Evolutionary conservation across 2,329 filamentous ascomycete genomes (phyloP).

Genomic region (Pseudogymnoascus sp.): DNA sequence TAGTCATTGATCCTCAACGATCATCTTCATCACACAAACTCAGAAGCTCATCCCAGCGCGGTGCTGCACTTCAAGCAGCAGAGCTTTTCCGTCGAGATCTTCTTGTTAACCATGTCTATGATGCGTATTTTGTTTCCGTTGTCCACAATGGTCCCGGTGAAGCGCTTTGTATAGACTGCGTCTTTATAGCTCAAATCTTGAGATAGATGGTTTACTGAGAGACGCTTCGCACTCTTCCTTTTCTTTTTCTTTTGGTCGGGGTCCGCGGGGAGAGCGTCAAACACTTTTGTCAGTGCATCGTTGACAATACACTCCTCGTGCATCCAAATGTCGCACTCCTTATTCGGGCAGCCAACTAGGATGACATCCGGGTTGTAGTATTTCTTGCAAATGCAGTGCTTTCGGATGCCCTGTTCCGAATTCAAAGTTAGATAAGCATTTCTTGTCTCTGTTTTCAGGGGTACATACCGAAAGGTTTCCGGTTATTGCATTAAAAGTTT

Average conservation of each 20-base stretch:
- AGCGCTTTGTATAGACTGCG: conserved; percentile 11
- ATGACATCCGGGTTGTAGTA: conserved; percentile 30
- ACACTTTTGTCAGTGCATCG: conserved; percentile 23
- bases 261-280: conserved; percentile 10
- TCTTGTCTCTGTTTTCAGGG: neutral
- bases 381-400: conserved; percentile 31
- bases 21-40: neutral
- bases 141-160: conserved; percentile 10
- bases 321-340: conserved; percentile 29
- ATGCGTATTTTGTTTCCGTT: conserved; percentile 21
- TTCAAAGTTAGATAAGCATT: neutral
- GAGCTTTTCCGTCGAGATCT: conserved; percentile 18
- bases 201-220: neutral
- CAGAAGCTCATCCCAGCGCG: conserved; percentile 16
- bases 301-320: conserved; percentile 32
- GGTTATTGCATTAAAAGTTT: conserved; percentile 27
- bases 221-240: conserved; percentile 18
- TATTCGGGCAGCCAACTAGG: conserved; percentile 30
- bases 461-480: conserved; percentile 28
- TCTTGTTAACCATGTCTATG: conserved; percentile 13
- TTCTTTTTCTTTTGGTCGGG: conserved; percentile 10
- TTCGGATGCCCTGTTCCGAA: conserved; percentile 22
- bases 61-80: conserved; percentile 23
- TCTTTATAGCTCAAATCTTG: conserved; percentile 7
- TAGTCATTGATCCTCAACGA: neutral